Evolutionary conservation across 1,284 basidiomycete species (phyloP), one percentile per base, ranked within the genome.

Genomic region (Fereydounia khargensis): DNA sequence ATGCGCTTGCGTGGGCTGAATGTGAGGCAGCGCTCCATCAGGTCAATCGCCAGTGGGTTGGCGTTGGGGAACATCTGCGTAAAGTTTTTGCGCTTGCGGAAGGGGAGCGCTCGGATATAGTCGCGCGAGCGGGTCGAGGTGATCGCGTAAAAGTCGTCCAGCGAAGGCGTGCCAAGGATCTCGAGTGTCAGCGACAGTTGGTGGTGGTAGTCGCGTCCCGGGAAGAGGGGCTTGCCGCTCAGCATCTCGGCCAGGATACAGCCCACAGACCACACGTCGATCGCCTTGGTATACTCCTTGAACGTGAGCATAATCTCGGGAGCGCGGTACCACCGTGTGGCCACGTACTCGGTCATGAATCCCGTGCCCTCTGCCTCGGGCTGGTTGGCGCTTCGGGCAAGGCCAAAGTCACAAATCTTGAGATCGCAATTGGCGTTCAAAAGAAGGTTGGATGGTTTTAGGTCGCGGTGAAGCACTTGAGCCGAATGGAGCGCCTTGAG

Each of bases 221-320:
- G 91, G 78, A 95, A 95, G 37, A 95, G 79, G 1, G 91, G 88
- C 71, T 87, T 87, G 28, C 90, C 89, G 54, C 84, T 87, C 14
- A 95, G 65, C 91, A 95, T 94, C 77, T 95, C 91, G 0, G 91
- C 91, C n/a, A 94, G 80, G 5, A 95, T 89, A 76, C 91, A 94
- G 2, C 91, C 91, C 2, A 94, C 88, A 49, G 85, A 87, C 91
- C 91, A 95, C 65, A 90, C 52, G 37, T 76, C 74, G 39, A 76
- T 76, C 5, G 74, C 74, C 42, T 74, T 76, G 28, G 73, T 76
- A 40, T 76, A 76, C 42, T 76, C 72, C 39, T 73, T 73, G 50
- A 76, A 76, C 20, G 73, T 73, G 6, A 75, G 52, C 73, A 75
- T 75, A 42, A 75, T 74, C 47, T 75, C 73, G 1, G 73, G 73